Evolutionary conservation across 1,284 basidiomycete genomes (phyloP), one percentile per base, ranked within the genome.

Genomic region (Papiliotrema laurentii): DNA sequence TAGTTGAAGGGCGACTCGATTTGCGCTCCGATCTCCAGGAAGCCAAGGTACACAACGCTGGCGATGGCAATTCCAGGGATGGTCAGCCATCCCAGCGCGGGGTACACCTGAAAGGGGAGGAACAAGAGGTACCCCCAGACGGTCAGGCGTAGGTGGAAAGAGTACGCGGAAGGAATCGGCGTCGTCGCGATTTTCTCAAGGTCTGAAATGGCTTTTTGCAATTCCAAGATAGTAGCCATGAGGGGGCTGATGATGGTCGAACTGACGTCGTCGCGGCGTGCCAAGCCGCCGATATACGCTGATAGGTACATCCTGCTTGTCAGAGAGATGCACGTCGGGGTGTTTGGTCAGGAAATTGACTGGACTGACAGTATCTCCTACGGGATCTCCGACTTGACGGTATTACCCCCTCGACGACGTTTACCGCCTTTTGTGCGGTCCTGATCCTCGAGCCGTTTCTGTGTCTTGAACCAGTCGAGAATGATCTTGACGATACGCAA

Each of bases 1-100:
- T 66, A 66, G 6, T 51, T 58, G 37, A 66, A 66, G 2, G 64
- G 64, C 59, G 59, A 55, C 46, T 66, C 64, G 45, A 66, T 66
- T 49, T 61, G 56, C 40, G 49, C 51, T 2, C 58, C 57, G 36
- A 58, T 59, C 47, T 60, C 58, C 45, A 66, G 43, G 50, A 64
- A 66, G 24, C 63, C 64, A 24, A 64, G 45, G 43, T 64, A 66
- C 19, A 56, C 57, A 5, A 56, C 47, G 5, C 53, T 36, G 3
- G 64, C 60, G 11, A 64, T 39, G 1, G 58, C 58, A 2, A 54
- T 59, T 14, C 60, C 64, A 9, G 64, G 64, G 27, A 66, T 58
- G 9, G 59, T 56, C 5, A 64, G 41, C 64, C 64, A 66, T 3
- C 50, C 48, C 26, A 63, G 41, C 22, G 50, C 49, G 0, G 49